A percentile compares a stretch with the other conserved stretches of the same genome.
phyloP scores from a whole-genome alignment of 2,329 filamentous ascomycete species.

The Cercospora sp. region DNA sequence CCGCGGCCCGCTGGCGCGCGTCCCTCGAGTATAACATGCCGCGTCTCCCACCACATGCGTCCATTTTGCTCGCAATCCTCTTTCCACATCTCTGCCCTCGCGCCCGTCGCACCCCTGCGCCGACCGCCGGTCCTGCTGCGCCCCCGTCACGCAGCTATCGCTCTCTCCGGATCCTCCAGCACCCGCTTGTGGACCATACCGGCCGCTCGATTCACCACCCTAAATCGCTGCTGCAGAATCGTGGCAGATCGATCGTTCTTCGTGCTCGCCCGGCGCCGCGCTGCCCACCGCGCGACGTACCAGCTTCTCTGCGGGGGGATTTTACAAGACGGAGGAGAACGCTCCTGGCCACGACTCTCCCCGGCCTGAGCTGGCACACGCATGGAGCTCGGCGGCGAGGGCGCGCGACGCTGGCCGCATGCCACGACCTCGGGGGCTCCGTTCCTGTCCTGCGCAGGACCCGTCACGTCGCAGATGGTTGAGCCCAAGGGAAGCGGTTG shows the following conservation, averaged over 20 bases:
- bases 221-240: no score
- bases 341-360: background rate
- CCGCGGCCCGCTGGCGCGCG: background rate
- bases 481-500: background rate
- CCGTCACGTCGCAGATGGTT: background rate
- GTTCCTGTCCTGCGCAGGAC: background rate
- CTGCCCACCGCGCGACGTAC: background rate
- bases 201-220: no score
- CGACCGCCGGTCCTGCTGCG: background rate
- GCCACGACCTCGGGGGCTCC: background rate
- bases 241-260: background rate
- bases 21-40: background rate
- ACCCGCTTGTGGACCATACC: no score
- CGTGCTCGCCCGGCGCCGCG: background rate
- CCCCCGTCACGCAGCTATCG: no score
- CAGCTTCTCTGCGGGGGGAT: background rate
- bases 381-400: background rate
- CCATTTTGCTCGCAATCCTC: constrained; percentile 7
- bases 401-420: background rate
- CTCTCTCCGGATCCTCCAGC: no score
- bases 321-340: background rate
- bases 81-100: background rate
- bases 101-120: background rate
- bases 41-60: background rate
- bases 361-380: background rate